phyloP scores from a whole-genome alignment of 805 yeast species.

The Candida taoyuanica region DNA sequence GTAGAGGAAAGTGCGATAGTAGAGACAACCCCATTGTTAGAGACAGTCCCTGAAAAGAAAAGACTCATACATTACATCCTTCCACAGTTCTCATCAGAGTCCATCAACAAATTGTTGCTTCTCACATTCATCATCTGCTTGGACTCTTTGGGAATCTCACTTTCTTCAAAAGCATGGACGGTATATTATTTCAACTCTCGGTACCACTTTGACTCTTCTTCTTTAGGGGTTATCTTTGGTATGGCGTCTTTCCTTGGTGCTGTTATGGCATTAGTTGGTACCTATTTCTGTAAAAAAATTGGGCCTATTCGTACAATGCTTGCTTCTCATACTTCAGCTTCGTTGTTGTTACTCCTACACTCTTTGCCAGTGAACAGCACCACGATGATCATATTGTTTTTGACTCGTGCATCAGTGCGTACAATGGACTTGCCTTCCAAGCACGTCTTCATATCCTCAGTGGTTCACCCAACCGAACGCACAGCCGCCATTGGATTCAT shows the following conservation, averaged over 20 bases:
- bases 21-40: no score
- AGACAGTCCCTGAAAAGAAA: no score
- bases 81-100: conserved; percentile 20
- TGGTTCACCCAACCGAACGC: conserved; percentile 36
- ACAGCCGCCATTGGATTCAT: conserved; percentile 42
- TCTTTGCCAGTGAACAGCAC: conserved; percentile 35
- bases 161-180: conserved; percentile 43
- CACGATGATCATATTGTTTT: conserved; percentile 29
- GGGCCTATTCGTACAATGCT: conserved; percentile 45
- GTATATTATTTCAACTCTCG: conserved; percentile 38
- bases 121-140: conserved; percentile 36
- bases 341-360: conserved; percentile 34
- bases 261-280: conserved; percentile 37
- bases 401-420: conserved; percentile 36
- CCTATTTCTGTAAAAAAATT: conserved; percentile 37
- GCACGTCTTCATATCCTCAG: conserved; percentile 41
- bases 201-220: conserved; percentile 32
- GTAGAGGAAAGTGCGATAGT: conserved; percentile 1
- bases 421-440: conserved; percentile 47
- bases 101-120: conserved; percentile 28
- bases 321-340: conserved; percentile 39
- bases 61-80: conserved; percentile 7
- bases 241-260: conserved; percentile 36
- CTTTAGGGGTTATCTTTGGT: conserved; percentile 38
- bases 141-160: conserved; percentile 41